Base-by-base conservation (phyloP, 2,329 filamentous ascomycete genomes). In the Penicillium sp. region DNA sequence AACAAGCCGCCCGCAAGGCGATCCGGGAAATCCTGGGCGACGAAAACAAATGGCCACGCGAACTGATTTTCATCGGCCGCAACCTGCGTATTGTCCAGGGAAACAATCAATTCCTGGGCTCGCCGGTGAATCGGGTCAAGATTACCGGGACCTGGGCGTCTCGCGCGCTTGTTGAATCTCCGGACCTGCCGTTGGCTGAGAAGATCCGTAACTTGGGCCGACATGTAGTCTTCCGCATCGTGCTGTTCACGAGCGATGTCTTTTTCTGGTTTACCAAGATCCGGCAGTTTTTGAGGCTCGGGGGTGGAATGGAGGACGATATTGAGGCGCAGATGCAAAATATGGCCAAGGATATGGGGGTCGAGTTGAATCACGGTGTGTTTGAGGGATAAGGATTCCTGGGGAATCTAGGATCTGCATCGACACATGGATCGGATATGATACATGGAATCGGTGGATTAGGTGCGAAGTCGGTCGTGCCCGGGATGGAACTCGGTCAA, bases 31-130 rank as follows among this genome's bases (percentile, higher is more conserved):
- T 97, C 60, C 84, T 97, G 6, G 87, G 87, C 8, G 92, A 97
- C 76, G 92, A 96, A 78, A 88, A 89, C 45, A 93, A 93, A 74
- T 94, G 91, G 88, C 93, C 93, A 4, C 89, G 90, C 72, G 93
- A 96, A 75, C 87, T 97, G 60, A 88, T 97, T 70, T 97, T 97
- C 76, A 93, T 97, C 69, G 92, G 92, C 1, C 86, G 93, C 42
- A 97, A 96, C 75, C 87, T 97, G 82, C 87, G 93, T 56, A 97
- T 97, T 70, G 93, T 97, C 2, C 93, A 97, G 77, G 92, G 89
- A 6, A 96, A 96, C 77, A 96, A 97, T 75, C 92, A 96, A 73
- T 94, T 90, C 77, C 84, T 97, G 55, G 93, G 93, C 25, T 92
- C 89, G 0, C 93, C 93, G 0, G 92, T 97, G 46, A 93, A 97